These are phyloP conservation scores for Francoa sonchifolia DNA, from an alignment of 441 rosid species.

Conservation along the genomic window DNA sequence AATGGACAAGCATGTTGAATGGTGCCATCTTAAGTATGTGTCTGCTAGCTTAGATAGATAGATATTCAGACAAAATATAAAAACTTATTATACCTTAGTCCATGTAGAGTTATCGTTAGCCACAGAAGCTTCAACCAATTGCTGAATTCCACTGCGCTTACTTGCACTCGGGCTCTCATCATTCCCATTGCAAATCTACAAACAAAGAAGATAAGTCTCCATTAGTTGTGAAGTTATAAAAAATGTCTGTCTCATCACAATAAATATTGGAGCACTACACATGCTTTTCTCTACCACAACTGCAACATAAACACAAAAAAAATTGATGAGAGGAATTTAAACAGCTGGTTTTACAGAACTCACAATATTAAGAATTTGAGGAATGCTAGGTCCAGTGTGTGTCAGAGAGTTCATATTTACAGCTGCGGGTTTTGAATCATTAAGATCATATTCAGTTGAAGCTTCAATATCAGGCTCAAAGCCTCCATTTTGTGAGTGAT, in stretches of 20 bases:
- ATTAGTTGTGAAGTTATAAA: conserved; percentile 6
- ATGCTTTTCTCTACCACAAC: neutral
- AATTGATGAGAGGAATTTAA: neutral
- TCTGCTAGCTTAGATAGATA: too few species aligned
- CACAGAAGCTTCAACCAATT: conserved; percentile 63
- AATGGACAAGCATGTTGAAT: too few species aligned
- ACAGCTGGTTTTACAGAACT: conserved; percentile 14
- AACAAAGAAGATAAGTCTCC: conserved; percentile 9
- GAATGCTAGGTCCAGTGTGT: conserved; percentile 73
- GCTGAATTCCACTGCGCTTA: conserved; percentile 65
- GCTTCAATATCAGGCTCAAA: conserved; percentile 32
- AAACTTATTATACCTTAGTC: conserved; percentile 46
- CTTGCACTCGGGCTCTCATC: conserved; percentile 44
- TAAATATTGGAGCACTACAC: too few species aligned
- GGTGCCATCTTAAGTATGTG: too few species aligned
- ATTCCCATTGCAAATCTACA: conserved; percentile 58
- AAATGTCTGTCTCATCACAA: too few species aligned
- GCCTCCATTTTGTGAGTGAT: conserved; percentile 24
- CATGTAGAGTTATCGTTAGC: conserved; percentile 60
- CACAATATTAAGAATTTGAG: conserved; percentile 91
- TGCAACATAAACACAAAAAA: too few species aligned
- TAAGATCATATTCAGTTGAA: conserved; percentile 34
- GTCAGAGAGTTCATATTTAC: conserved; percentile 35
- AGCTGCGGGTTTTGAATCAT: conserved; percentile 33
- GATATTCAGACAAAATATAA: too few species aligned